Base-by-base conservation (phyloP, 2,329 filamentous ascomycete genomes). In the Verruconis gallopava region DNA sequence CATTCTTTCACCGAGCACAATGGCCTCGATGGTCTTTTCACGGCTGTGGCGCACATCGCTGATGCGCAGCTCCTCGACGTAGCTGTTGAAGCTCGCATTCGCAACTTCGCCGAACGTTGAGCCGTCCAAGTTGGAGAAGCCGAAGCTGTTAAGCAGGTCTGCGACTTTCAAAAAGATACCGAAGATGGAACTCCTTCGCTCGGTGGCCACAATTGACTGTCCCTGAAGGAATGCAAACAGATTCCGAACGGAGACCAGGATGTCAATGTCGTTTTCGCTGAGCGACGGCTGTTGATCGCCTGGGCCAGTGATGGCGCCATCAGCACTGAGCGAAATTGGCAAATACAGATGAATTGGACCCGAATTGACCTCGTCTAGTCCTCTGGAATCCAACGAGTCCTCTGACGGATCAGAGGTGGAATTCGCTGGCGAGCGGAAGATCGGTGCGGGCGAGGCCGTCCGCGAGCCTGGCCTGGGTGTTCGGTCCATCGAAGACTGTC, bases 1-100 rank as follows among this genome's bases (percentile, higher is more conserved):
- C 77, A 96, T 83, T 28, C 75, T 75, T 62, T 98, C 89, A 43
- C 84, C 88, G 9, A 98, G 67, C n/a, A 96, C 72, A 37, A 96
- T 71, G 0, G 80, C 83, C 60, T 96, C 85, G 18, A 96, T 69
- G 0, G 84, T 94, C 68, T 91, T 93, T 55, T 94, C 85, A 19
- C 81, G 74, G 56, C 84, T 93, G 46, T 74, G 66, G 42, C 86
- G 72, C 37, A 94, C 80, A 59, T 96, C 89, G 3, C 76, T 81
- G 21, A 96, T 64, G 15, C 69, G 71, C 46, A 86, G 67, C 56
- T 91, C 81, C 37, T 88, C 79, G 46, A 88, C 75, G 53, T 86
- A 93, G 51, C 74, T 75, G 46, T 76, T 69, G 50, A 88, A 85
- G 55, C 77, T 80, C 13, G 75, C 65, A 36, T 67, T 68, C 13